phyloP scores from a whole-genome alignment of 2,329 filamentous ascomycete genomes.

The Paecilomyces fulvus region DNA sequence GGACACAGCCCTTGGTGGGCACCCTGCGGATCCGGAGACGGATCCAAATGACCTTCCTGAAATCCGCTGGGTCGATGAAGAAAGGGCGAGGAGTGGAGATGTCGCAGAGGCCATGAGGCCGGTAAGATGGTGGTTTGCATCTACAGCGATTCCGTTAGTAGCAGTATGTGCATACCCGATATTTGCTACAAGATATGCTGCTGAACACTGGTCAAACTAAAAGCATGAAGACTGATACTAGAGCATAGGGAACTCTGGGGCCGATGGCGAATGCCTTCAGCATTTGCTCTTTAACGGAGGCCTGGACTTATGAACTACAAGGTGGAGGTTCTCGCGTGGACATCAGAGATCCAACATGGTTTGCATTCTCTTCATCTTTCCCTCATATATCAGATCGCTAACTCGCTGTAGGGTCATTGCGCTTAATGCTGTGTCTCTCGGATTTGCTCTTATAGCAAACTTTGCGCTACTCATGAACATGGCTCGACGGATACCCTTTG shows the following conservation, averaged over 20 bases:
- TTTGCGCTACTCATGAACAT: conserved; percentile 50
- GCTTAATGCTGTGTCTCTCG: conserved; percentile 49
- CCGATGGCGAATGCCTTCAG: conserved; percentile 49
- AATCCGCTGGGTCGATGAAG: background rate
- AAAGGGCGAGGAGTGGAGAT: conserved; percentile 13
- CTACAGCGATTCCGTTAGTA: conserved; percentile 49
- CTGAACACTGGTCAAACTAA: background rate
- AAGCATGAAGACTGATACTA: background rate
- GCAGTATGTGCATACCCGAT: conserved; percentile 27
- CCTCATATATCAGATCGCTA: conserved; percentile 1
- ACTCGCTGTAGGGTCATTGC: conserved; percentile 37
- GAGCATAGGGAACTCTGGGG: conserved; percentile 40
- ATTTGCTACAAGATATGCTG: background rate
- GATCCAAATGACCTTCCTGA: background rate
- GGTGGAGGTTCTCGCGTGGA: conserved; percentile 35
- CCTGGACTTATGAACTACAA: conserved; percentile 47
- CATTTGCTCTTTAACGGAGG: conserved; percentile 47
- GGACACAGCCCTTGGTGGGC: background rate
- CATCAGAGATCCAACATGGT: conserved; percentile 49
- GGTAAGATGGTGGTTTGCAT: conserved; percentile 53
- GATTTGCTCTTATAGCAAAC: conserved; percentile 47
- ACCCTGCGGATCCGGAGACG: background rate
- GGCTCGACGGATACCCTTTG: conserved; percentile 47
- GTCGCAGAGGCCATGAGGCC: conserved; percentile 13
- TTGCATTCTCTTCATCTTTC: conserved; percentile 8